Base-by-base conservation (phyloP, 495 filamentous ascomycete species). In the Penicillium crystallinum region DNA sequence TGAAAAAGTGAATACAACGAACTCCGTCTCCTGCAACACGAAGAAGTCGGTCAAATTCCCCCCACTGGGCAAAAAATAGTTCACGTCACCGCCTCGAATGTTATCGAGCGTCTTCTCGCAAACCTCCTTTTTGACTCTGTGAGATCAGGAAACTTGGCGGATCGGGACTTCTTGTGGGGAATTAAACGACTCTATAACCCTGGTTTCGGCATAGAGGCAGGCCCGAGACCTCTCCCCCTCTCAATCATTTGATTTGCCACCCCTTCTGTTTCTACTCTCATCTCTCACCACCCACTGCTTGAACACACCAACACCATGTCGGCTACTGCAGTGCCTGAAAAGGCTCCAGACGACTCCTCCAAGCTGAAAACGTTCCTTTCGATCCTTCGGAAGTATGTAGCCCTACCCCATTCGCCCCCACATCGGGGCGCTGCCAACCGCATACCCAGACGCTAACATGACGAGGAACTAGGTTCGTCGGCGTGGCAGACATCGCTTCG, bases 401-500 rank as follows among this genome's bases (percentile, higher is more conserved):
- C 25, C 21, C 44, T 17, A 40, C 30, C 8, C 34, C 34, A 36
- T 22, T 33, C 27, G 23, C 30, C 46, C 46, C 33, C 37, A n/a
- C 49, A 15, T 12, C 33, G n/a, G 18, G n/a, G 19, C 30, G 30
- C 14, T 17, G 30, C 18, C 18, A 30, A 46, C 27, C 27, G 27
- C 27, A 23, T 46, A n/a, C 14, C 17, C 40, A 31, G 18, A 31
- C 29, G 34, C 65, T 72, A 55, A 71, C 48, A 44, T 33, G 36
- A 51, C 57, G 14, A 23, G 52, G 8, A 46, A 23, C 49, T 58
- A 91, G 89, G 61, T 97, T 96, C 64, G 88, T 96, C 62, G 93
- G 93, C 52, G 93, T 98, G 46, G 73, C 91, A 56, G 93, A 98
- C 73, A 92, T 98, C 55, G 93, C 93, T 18, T 82, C 90, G 37